These are phyloP conservation scores for Zizania latifolia DNA, from an alignment of 176 grass and related monocot species.

Conservation along the genomic window DNA sequence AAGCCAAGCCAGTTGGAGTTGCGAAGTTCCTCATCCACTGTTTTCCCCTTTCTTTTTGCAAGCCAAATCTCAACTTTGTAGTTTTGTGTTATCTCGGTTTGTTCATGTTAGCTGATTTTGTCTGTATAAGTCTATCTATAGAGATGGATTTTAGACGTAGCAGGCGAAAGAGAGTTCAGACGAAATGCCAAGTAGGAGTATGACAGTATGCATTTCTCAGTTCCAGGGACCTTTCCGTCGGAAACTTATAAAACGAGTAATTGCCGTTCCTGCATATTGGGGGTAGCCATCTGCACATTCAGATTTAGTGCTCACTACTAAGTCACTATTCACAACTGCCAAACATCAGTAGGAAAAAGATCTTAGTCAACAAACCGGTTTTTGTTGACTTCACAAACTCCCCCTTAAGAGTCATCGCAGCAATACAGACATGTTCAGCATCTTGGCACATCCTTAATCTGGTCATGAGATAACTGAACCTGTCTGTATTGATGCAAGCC, in stretches of 20 bases:
- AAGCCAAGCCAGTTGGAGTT: too few species aligned
- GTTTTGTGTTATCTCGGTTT: too few species aligned
- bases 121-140: too few species aligned
- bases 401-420: background rate
- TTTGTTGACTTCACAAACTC: background rate
- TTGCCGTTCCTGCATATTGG: background rate
- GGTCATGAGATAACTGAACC: background rate
- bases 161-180: too few species aligned
- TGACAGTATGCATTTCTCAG: too few species aligned
- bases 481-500: conserved; percentile 41
- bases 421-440: background rate
- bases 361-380: background rate
- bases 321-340: background rate
- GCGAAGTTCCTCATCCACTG: too few species aligned
- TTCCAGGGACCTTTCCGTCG: too few species aligned
- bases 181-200: too few species aligned
- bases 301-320: background rate
- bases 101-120: too few species aligned
- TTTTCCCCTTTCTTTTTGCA: too few species aligned
- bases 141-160: too few species aligned
- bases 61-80: too few species aligned
- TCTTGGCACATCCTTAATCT: background rate
- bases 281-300: background rate
- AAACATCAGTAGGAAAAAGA: background rate
- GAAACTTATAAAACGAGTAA: background rate